Percentiles rank a stretch among this genome's conserved stretches.
Conservation (phyloP, 1,139 yeast genomes). For the Saccharomyces hybrid region DNA sequence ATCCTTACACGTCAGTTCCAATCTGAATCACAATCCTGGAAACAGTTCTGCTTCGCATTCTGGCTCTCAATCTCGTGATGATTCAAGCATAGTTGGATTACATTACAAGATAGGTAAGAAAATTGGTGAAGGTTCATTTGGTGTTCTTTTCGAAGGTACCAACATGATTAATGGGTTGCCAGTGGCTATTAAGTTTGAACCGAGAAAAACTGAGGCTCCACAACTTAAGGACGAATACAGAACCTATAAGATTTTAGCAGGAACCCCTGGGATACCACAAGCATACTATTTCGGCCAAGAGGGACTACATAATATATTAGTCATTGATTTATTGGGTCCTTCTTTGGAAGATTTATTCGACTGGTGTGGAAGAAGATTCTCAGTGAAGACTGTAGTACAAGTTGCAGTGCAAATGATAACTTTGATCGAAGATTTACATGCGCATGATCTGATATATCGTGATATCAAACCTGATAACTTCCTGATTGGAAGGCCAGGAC, state of each 20-base stretch:
- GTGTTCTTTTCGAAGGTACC: constrained; percentile 69
- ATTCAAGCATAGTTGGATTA: constrained; percentile 51
- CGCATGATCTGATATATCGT: constrained; percentile 62
- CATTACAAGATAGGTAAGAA: constrained; percentile 71
- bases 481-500: constrained; percentile 79
- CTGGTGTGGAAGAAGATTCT: constrained; percentile 69
- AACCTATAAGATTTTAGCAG: constrained; percentile 54
- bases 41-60: not conserved
- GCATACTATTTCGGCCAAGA: constrained; percentile 75
- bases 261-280: constrained; percentile 54
- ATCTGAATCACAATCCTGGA: not conserved
- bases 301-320: constrained; percentile 61
- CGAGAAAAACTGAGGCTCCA: constrained; percentile 67
- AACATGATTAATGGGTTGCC: constrained; percentile 62
- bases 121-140: constrained; percentile 76
- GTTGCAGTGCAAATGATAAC: constrained; percentile 70
- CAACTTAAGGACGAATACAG: constrained; percentile 66
- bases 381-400: constrained; percentile 64
- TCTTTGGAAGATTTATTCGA: constrained; percentile 72
- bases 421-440: constrained; percentile 59
- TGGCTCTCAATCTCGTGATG: constrained; percentile 10
- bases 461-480: constrained; percentile 92
- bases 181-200: constrained; percentile 70
- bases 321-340: constrained; percentile 68
- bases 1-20: not conserved